Evolutionary conservation across 148 eudicot species (phyloP).

Genomic region (Rhododendron henanense): DNA sequence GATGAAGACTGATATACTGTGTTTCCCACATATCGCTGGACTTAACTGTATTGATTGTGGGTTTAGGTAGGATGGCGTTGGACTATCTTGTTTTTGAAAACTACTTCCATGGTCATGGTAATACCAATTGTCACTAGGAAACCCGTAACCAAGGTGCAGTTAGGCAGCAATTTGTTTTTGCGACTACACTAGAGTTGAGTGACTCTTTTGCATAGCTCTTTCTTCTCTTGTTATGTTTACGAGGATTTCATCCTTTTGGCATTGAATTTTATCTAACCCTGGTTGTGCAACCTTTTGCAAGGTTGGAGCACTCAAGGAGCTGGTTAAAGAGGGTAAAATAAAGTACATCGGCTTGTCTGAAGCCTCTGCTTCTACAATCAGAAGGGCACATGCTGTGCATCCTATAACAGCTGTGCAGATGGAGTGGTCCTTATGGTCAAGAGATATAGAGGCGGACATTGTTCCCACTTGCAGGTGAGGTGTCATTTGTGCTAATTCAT

Average conservation of each 20-base stretch:
- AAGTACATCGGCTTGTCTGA: constrained; percentile 7
- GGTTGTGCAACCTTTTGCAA: background rate
- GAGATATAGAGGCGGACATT: constrained; percentile 6
- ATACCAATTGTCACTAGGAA: background rate
- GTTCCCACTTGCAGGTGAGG: constrained; percentile 14
- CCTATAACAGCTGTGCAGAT: constrained; percentile 11
- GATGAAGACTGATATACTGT: background rate
- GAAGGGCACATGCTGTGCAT: constrained; percentile 13
- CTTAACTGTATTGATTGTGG: background rate
- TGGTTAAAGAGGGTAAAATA: constrained; percentile 9
- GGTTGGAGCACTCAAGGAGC: constrained; percentile 10
- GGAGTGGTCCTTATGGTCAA: constrained; percentile 15
- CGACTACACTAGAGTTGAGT: background rate
- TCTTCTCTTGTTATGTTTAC: background rate
- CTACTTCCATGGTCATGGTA: background rate
- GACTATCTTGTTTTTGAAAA: background rate
- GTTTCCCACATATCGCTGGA: background rate
- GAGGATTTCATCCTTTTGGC: background rate
- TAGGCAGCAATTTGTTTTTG: background rate
- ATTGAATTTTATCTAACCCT: background rate
- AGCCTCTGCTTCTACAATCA: constrained; percentile 12
- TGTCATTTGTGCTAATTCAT: background rate
- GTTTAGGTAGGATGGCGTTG: background rate
- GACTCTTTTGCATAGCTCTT: no score
- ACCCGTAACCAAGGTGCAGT: background rate